A percentile compares a stretch with the other conserved stretches of the same genome.
phyloP scores from a whole-genome alignment of 139 green algal genomes.

The Desmodesmus armatus region DNA sequence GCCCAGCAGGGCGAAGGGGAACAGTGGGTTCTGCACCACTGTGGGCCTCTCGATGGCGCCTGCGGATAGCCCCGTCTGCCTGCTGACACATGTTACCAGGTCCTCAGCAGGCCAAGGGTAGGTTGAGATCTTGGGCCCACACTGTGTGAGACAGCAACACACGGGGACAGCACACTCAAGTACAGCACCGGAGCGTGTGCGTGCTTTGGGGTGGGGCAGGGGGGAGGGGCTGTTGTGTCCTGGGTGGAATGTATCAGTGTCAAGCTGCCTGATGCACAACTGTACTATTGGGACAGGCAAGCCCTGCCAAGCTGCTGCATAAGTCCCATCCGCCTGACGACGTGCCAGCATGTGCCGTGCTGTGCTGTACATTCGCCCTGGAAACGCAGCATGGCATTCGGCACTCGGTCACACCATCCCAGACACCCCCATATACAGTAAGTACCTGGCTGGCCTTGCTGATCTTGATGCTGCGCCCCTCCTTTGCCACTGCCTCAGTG shows the following conservation, averaged over 20 bases:
- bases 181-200: background rate
- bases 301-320: too few relatives aligned
- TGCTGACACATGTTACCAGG: slow-evolving; percentile 61
- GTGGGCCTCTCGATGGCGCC: slow-evolving; percentile 65
- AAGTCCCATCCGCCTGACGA: too few relatives aligned
- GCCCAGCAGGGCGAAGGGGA: slow-evolving; percentile 42
- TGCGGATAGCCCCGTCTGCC: slow-evolving; percentile 47
- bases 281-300: too few relatives aligned
- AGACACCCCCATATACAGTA: too few relatives aligned
- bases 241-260: background rate
- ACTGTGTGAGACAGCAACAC: slow-evolving; percentile 21
- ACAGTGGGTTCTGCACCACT: slow-evolving; percentile 58
- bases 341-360: background rate
- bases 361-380: too few relatives aligned
- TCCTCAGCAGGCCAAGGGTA: slow-evolving; percentile 75
- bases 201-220: background rate
- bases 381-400: too few relatives aligned
- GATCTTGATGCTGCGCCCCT: slow-evolving; percentile 57
- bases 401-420: too few relatives aligned
- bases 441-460: slow-evolving; percentile 56
- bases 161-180: background rate
- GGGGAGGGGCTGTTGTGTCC: background rate
- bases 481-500: background rate
- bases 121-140: background rate
- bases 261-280: too few relatives aligned